These are phyloP conservation scores for Ceriops decandra DNA, from an alignment of 345 rosid species.

Conservation along the genomic window DNA sequence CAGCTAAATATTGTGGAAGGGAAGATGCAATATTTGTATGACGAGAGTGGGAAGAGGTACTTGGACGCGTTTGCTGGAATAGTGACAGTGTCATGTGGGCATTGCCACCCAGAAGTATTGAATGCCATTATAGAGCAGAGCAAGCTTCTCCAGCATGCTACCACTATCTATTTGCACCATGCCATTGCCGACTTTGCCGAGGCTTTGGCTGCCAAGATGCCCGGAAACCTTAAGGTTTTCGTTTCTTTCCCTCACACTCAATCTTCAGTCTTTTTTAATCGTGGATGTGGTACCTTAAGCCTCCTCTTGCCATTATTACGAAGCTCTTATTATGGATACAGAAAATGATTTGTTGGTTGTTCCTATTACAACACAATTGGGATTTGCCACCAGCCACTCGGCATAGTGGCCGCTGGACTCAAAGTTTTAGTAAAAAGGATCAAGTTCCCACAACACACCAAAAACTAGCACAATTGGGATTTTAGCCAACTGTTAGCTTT, in stretches of 20 bases:
- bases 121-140: conserved; percentile 70
- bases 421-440: no score
- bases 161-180: conserved; percentile 82
- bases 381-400: no score
- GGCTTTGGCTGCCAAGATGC: conserved; percentile 87
- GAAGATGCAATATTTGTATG: conserved; percentile 94
- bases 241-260: background rate
- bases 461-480: no score
- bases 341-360: no score
- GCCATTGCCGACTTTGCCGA: conserved; percentile 86
- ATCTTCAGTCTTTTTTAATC: conserved; percentile 14
- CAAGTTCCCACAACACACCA: no score
- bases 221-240: conserved; percentile 72
- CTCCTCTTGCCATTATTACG: no score
- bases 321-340: no score
- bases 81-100: conserved; percentile 90
- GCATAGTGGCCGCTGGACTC: no score
- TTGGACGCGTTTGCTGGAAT: conserved; percentile 91
- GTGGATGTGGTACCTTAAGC: no score
- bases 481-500: no score
- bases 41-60: conserved; percentile 71
- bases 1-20: conserved; percentile 94
- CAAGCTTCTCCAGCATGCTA: conserved; percentile 87
- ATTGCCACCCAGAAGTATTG: conserved; percentile 81
- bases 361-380: no score